phyloP scores from a whole-genome alignment of 139 green algal genomes.

The Zygnema circumcarinatum region DNA sequence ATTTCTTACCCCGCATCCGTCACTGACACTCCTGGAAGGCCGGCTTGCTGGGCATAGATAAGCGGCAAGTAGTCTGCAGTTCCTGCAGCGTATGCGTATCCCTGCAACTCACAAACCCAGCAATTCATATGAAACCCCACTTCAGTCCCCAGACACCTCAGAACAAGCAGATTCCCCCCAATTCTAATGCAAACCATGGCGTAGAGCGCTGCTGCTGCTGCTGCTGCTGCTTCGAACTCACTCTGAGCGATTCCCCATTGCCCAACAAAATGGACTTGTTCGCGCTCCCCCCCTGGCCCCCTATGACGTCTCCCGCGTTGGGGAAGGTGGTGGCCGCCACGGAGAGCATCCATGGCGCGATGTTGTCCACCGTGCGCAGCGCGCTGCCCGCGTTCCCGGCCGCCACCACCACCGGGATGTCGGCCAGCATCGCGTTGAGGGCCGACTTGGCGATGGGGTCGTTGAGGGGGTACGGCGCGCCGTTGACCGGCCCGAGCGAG shows the following conservation, averaged over 20 bases:
- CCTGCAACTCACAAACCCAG: neutral
- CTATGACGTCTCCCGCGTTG: neutral
- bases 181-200: too few species aligned
- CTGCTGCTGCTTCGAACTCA: too few species aligned
- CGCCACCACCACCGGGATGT: neutral
- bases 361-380: neutral
- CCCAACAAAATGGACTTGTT: neutral
- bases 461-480: neutral
- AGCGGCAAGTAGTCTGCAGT: neutral
- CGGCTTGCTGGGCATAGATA: neutral
- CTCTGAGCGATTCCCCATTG: neutral
- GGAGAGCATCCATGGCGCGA: neutral
- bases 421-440: neutral
- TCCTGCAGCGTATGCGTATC: neutral
- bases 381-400: neutral
- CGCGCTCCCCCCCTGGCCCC: too few species aligned
- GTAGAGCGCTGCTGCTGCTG: too few species aligned
- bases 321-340: neutral
- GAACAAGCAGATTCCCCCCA: too few species aligned
- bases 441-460: neutral
- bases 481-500: neutral
- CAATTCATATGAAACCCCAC: neutral
- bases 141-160: neutral
- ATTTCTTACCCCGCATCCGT: neutral
- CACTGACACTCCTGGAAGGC: neutral